Base-by-base conservation (phyloP, 352 stramenopile genomes). In the Pilasporangium apinafurcum region DNA sequence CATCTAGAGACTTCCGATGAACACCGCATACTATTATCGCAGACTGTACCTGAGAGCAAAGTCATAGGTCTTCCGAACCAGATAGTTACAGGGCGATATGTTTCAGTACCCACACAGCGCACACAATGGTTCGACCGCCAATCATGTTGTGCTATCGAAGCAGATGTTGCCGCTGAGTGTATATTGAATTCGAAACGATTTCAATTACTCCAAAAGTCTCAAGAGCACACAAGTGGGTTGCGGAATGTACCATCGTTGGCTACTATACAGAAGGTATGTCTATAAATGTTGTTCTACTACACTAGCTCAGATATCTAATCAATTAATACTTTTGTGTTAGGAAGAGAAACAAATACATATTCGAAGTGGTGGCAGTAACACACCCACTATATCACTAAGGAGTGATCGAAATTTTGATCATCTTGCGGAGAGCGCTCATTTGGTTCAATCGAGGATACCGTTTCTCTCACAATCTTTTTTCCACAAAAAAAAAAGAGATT, bases 381-480 rank as follows among this genome's bases (percentile, higher is more conserved):
- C 75, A 6, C 68, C 64, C 1, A 70, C 64, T 1, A 37, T 80
- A 28, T 68, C 68, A n/a, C 53, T 79, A 6, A 89, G 65, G 40
- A 53, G 88, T 7, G 42, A 80, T 16, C 70, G 80, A 17, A 62
- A 77, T 8, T 37, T 52, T 1, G 53, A 44, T 25, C 20, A 24
- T 1, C 52, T 38, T 5, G 44, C 30, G 26, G 50, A 53, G 22
- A 63, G 43, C 26, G 51, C 47, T 14, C 61, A 63, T 1, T 58
- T 74, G 14, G 61, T 64, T 8, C 50, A 63, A n/a, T 62, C 30
- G 12, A 31, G 27, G 10, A 10, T 26, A 16, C 4, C 62, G 5
- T 33, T 86, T 20, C 43, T 94, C 10, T 92, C 82, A 2, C 82
- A 94, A 37, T 92, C 82, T 12, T 82, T 82, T 65, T 94, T 91